A percentile compares a stretch with the other conserved stretches of the same genome.
These are phyloP conservation scores for Phytophthora melonis DNA, from an alignment of 352 stramenopile genomes.

Conservation along the genomic window DNA sequence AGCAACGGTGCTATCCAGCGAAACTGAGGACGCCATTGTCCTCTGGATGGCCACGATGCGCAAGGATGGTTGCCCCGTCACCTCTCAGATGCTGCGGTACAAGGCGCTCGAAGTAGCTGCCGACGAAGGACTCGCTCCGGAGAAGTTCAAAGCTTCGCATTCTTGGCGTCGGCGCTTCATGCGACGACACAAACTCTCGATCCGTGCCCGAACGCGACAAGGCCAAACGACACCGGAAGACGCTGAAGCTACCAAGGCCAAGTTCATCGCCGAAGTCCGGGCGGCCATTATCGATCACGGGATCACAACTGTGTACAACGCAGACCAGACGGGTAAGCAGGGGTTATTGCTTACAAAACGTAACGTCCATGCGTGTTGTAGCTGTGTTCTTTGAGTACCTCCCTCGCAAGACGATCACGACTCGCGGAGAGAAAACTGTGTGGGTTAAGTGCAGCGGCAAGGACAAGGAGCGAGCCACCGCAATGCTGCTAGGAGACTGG, in stretches of 20 bases:
- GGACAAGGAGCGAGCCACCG: slow-evolving; percentile 15
- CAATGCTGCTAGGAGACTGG: slow-evolving; percentile 7
- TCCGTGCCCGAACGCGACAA: slow-evolving; percentile 3
- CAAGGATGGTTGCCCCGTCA: slow-evolving; percentile 8
- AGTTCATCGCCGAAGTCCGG: slow-evolving; percentile 6
- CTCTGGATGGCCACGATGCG: slow-evolving; percentile 11
- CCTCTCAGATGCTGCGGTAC: slow-evolving; percentile 6
- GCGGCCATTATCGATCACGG: slow-evolving; percentile 6
- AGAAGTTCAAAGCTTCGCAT: slow-evolving; percentile 7
- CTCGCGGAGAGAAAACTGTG: slow-evolving; percentile 10
- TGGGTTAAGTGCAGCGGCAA: slow-evolving; percentile 13
- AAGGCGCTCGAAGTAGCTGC: slow-evolving; percentile 14
- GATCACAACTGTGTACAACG: slow-evolving; percentile 4
- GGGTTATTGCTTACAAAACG: too few relatives aligned
- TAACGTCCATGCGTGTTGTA: background rate
- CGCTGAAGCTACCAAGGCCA: background rate
- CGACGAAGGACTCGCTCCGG: slow-evolving; percentile 2
- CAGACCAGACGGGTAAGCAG: slow-evolving; percentile 12
- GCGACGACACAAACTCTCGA: slow-evolving; percentile 10
- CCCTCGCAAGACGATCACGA: slow-evolving; percentile 1
- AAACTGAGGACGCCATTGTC: slow-evolving; percentile 2
- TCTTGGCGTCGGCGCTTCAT: slow-evolving; percentile 11
- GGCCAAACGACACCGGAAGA: slow-evolving; percentile 18
- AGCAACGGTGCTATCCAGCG: slow-evolving; percentile 9
- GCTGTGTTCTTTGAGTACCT: slow-evolving; percentile 22